Percentiles rank a stretch among this genome's conserved stretches.
Evolutionary conservation across 148 eudicot genomes (phyloP).

Genomic region (Polygonum aviculare): DNA sequence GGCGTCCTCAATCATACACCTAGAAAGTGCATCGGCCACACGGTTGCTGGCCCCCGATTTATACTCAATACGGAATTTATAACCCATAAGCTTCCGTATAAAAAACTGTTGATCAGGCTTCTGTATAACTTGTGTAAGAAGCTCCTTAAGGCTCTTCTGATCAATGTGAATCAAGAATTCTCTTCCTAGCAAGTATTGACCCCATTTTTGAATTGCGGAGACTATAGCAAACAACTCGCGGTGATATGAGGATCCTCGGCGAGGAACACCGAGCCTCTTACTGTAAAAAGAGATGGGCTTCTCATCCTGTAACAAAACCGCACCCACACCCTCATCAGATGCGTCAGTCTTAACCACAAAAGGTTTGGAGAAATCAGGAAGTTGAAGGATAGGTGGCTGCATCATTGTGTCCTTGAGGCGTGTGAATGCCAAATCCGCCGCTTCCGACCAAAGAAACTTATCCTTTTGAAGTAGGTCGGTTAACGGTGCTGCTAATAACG

Average conservation of each 20-base stretch:
- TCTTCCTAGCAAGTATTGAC: not conserved
- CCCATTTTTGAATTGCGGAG: not conserved
- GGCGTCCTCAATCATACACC: no score
- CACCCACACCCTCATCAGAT: not conserved
- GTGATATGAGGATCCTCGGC: not conserved
- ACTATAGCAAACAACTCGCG: not conserved
- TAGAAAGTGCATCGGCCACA: not conserved
- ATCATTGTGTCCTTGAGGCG: no score
- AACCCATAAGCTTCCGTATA: not conserved
- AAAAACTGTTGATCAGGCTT: not conserved
- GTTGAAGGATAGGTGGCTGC: no score
- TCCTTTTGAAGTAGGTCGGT: no score
- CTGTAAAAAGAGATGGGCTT: not conserved
- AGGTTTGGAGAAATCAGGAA: no score
- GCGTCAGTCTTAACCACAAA: not conserved
- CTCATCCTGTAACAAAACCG: not conserved
- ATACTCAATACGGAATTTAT: not conserved
- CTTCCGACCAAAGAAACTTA: no score
- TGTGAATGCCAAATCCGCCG: no score
- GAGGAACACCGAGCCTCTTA: not conserved
- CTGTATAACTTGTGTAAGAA: not conserved
- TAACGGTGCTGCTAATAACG: no score
- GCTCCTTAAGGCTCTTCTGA: not conserved
- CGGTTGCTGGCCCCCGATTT: not conserved
- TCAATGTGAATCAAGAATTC: not conserved